Percentiles rank a stretch among this genome's conserved stretches.
Evolutionary conservation across 1,139 yeast genomes (phyloP).

Genomic region (Candida frijolesensis): DNA sequence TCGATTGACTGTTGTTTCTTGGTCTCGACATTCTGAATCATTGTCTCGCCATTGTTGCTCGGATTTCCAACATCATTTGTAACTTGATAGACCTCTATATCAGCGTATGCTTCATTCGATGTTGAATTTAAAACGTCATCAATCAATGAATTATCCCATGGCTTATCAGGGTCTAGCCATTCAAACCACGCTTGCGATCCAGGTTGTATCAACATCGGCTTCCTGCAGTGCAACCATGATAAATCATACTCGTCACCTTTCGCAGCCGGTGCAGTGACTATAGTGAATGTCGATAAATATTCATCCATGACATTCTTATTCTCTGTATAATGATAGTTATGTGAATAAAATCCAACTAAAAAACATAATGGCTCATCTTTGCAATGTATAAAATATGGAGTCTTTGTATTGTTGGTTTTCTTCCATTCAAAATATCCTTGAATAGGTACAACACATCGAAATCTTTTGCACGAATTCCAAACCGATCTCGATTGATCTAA

Average conservation of each 20-base stretch:
- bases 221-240: constrained; percentile 72
- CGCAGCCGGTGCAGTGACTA: constrained; percentile 73
- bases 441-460: constrained; percentile 72
- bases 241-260: constrained; percentile 46
- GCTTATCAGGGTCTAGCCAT: constrained; percentile 61
- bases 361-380: constrained; percentile 55
- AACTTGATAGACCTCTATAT: constrained; percentile 58
- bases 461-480: constrained; percentile 51
- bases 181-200: constrained; percentile 54
- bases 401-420: constrained; percentile 37
- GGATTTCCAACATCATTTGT: constrained; percentile 67
- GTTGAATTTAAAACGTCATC: constrained; percentile 39
- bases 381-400: constrained; percentile 68
- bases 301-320: constrained; percentile 26
- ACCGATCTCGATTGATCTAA: constrained; percentile 43
- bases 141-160: constrained; percentile 39
- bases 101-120: constrained; percentile 41
- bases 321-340: constrained; percentile 35
- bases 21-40: constrained; percentile 32
- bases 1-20: constrained; percentile 28
- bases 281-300: constrained; percentile 59
- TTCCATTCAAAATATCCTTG: constrained; percentile 90
- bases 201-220: constrained; percentile 72
- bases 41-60: constrained; percentile 46
- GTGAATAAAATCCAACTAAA: constrained; percentile 72